phyloP scores from a whole-genome alignment of 441 rosid genomes.

The Euphorbia corollata region DNA sequence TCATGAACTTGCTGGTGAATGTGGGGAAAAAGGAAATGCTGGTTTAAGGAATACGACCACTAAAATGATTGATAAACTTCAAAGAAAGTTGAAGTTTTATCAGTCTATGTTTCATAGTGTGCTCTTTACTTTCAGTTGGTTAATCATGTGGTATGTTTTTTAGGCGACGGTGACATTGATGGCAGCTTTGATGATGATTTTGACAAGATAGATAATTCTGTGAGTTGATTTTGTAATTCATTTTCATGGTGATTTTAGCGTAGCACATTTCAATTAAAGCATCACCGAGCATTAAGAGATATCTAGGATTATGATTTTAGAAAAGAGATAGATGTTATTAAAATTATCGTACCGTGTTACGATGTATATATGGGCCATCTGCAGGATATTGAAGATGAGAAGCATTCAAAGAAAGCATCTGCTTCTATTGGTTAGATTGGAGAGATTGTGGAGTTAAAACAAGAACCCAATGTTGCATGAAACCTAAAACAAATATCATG shows the following conservation, averaged over 20 bases:
- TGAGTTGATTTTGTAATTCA: constrained; percentile 43
- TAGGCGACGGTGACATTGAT: constrained; percentile 39
- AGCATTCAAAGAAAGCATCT: constrained; percentile 27
- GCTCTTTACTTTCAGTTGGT: constrained; percentile 7
- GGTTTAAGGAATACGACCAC: neutral
- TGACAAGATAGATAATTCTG: constrained; percentile 75
- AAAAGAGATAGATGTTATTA: neutral
- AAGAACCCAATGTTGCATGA: neutral
- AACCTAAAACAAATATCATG: neutral
- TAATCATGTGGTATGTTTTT: constrained; percentile 13
- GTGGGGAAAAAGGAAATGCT: neutral
- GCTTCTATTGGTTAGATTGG: constrained; percentile 23
- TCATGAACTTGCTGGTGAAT: neutral
- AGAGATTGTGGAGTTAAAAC: neutral
- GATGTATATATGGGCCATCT: constrained; percentile 8
- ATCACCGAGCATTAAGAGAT: neutral
- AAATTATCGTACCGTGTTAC: constrained; percentile 1
- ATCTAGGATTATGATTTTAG: neutral
- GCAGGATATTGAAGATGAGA: constrained; percentile 79
- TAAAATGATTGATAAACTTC: neutral
- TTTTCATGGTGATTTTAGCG: neutral
- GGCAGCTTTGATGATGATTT: constrained; percentile 73
- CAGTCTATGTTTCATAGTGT: constrained; percentile 4
- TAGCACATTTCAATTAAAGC: neutral
- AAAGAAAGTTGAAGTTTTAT: neutral